Evolutionary conservation across 2,329 filamentous ascomycete species (phyloP).

Genomic region (Cladosporium halotolerans): DNA sequence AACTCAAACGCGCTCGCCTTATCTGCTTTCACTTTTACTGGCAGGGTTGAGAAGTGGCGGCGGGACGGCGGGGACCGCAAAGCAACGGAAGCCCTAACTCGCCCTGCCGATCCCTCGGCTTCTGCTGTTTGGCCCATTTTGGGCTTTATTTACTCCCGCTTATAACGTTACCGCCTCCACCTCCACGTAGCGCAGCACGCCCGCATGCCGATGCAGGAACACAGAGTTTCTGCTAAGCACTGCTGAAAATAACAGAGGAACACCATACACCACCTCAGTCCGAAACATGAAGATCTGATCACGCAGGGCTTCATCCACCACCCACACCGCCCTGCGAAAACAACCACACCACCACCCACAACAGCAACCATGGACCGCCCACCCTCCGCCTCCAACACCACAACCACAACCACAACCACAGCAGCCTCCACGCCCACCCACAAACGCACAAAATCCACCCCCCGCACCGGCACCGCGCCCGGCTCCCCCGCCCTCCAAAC

Average conservation of each 20-base stretch:
- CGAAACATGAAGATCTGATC: not conserved
- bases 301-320: not conserved
- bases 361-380: not conserved
- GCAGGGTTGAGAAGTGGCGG: too few species aligned
- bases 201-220: not conserved
- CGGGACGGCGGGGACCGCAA: too few species aligned
- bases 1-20: too few species aligned
- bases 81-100: too few species aligned
- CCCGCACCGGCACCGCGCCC: not conserved
- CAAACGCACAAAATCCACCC: constrained; percentile 4
- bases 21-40: too few species aligned
- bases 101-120: too few species aligned
- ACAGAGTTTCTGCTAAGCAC: not conserved
- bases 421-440: not conserved
- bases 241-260: too few species aligned
- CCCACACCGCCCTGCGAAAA: not conserved
- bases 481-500: constrained; percentile 36
- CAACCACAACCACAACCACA: not conserved
- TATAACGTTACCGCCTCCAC: not conserved
- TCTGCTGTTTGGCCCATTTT: too few species aligned
- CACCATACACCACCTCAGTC: not conserved
- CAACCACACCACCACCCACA: not conserved
- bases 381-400: not conserved
- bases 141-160: not conserved
- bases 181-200: not conserved